A percentile compares a stretch with the other conserved stretches of the same genome.
phyloP scores from a whole-genome alignment of 306 rosid species.

The Cucurbita maxima region DNA sequence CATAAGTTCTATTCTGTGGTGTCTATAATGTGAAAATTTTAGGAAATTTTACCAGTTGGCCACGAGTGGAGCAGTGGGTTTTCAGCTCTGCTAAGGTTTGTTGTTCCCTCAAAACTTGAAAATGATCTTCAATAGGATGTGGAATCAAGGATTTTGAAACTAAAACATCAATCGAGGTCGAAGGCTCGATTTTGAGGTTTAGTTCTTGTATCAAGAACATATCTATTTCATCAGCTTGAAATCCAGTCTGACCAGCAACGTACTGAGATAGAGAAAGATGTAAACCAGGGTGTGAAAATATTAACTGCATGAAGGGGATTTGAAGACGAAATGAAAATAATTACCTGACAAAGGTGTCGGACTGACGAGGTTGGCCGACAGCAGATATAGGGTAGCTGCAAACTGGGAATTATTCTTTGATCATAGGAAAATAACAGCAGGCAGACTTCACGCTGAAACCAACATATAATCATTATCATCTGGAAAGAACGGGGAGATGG shows the following conservation, averaged over 20 bases:
- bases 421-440: conserved; percentile 46
- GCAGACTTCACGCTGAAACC: conserved; percentile 31
- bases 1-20: background rate
- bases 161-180: conserved; percentile 12
- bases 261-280: conserved; percentile 19
- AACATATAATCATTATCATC: conserved; percentile 3
- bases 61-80: conserved; percentile 10
- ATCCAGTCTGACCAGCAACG: conserved; percentile 33
- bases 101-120: conserved; percentile 26
- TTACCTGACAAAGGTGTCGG: conserved; percentile 40
- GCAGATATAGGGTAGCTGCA: conserved; percentile 40
- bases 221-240: conserved; percentile 36
- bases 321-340: background rate
- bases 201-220: conserved; percentile 32
- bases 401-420: conserved; percentile 38
- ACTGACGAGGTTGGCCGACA: conserved; percentile 43
- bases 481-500: background rate
- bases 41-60: conserved; percentile 41
- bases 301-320: background rate
- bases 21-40: background rate
- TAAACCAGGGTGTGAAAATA: background rate
- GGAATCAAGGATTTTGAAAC: conserved; percentile 9
- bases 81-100: conserved; percentile 49
- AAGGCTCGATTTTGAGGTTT: conserved; percentile 12
- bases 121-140: conserved; percentile 13